These are phyloP conservation scores for Sugiyamaella neomexicana DNA, from an alignment of 1,139 yeast species.

Conservation along the genomic window DNA sequence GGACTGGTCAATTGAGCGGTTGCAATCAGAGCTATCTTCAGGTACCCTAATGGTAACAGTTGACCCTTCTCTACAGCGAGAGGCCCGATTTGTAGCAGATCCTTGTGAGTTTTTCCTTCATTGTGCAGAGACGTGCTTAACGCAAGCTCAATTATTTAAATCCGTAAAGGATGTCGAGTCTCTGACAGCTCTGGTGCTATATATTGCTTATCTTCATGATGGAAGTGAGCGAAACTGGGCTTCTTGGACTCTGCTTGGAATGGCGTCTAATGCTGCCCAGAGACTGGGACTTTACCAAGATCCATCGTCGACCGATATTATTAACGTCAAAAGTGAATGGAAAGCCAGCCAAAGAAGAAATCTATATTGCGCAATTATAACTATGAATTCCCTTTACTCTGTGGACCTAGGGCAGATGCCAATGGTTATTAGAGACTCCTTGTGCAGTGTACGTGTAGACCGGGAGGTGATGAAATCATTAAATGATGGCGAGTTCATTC, in stretches of 20 bases:
- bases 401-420: conserved; percentile 23
- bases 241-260: conserved; percentile 24
- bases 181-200: conserved; percentile 20
- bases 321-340: neutral
- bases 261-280: conserved; percentile 24
- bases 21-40: conserved; percentile 16
- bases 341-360: conserved; percentile 14
- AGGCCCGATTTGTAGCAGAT: conserved; percentile 21
- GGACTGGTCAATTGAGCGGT: conserved; percentile 14
- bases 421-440: conserved; percentile 17
- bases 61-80: conserved; percentile 17
- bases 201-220: conserved; percentile 23
- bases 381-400: conserved; percentile 20
- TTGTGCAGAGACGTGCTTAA: conserved; percentile 23
- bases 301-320: conserved; percentile 13
- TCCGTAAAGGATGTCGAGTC: conserved; percentile 19
- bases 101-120: conserved; percentile 25
- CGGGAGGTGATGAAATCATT: conserved; percentile 10
- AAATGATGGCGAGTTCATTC: conserved; percentile 21
- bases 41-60: conserved; percentile 19
- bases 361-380: conserved; percentile 17
- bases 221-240: conserved; percentile 26
- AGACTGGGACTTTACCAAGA: conserved; percentile 24
- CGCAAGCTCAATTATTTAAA: conserved; percentile 18
- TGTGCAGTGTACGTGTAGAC: conserved; percentile 6